These are phyloP conservation scores for Diplodia seriata DNA, from an alignment of 2,329 filamentous ascomycete species.

Conservation along the genomic window DNA sequence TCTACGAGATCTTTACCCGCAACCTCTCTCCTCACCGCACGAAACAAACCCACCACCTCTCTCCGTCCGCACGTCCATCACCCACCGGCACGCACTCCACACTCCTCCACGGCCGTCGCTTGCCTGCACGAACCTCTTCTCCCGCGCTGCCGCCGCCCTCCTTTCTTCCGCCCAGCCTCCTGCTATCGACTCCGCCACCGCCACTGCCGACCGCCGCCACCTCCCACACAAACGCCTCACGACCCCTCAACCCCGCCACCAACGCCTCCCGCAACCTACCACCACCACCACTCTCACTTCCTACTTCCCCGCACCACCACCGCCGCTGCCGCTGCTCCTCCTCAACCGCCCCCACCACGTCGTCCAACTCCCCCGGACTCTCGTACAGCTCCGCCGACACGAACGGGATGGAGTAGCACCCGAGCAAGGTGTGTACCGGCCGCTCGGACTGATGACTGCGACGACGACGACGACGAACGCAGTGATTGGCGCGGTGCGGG, in stretches of 20 bases:
- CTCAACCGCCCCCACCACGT: background rate
- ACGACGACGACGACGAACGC: background rate
- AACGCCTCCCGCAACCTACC: background rate
- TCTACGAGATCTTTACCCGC: background rate
- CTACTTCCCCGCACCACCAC: background rate
- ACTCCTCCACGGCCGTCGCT: background rate
- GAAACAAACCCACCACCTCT: conserved; percentile 24
- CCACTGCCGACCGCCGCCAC: background rate
- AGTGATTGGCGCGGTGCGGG: background rate
- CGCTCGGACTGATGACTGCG: no score
- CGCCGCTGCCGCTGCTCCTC: background rate
- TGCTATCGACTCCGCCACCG: background rate
- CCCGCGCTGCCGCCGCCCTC: background rate
- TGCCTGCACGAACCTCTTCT: no score
- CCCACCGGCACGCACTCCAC: conserved; percentile 25
- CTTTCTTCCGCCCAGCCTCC: background rate
- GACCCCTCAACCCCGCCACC: background rate
- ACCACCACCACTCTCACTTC: background rate
- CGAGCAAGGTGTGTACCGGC: background rate
- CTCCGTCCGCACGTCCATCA: background rate
- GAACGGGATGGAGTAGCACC: background rate
- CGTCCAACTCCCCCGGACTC: background rate
- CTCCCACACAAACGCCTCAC: conserved; percentile 9
- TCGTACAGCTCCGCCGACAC: conserved; percentile 1
- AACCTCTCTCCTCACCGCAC: background rate